These are phyloP conservation scores for Penicillium longicatenatum DNA, from an alignment of 495 filamentous ascomycete genomes.

Conservation along the genomic window DNA sequence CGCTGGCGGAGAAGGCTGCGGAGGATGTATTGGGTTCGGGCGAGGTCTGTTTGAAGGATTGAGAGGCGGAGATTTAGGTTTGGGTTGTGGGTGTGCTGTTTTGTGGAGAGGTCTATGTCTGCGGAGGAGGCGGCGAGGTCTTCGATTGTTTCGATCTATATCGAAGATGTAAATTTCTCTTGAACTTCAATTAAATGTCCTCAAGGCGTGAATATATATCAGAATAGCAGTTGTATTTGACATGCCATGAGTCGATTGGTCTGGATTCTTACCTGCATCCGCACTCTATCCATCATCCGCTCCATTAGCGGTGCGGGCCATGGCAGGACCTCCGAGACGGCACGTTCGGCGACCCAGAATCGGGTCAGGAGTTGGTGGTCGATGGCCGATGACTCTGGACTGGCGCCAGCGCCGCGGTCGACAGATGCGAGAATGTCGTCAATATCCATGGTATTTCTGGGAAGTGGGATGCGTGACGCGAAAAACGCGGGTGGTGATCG, in stretches of 20 bases:
- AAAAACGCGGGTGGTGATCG: conserved; percentile 15
- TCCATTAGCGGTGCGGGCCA: conserved; percentile 70
- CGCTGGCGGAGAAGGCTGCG: conserved; percentile 82
- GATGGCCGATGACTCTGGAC: conserved; percentile 58
- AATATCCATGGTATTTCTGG: conserved; percentile 67
- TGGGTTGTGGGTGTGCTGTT: conserved; percentile 67
- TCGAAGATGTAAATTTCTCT: background rate
- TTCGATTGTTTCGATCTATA: conserved; percentile 73
- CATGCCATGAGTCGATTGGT: background rate
- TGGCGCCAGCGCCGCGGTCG: conserved; percentile 58
- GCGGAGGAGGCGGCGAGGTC: conserved; percentile 60
- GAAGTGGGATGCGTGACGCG: conserved; percentile 4
- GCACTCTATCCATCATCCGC: conserved; percentile 74
- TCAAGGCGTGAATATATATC: background rate
- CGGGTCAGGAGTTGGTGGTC: conserved; percentile 90
- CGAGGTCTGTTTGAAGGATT: conserved; percentile 93
- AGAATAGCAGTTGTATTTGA: background rate
- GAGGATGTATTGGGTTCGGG: conserved; percentile 87
- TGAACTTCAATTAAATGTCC: background rate
- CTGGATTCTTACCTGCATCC: conserved; percentile 55
- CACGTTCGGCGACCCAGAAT: conserved; percentile 89
- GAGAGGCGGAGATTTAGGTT: conserved; percentile 90
- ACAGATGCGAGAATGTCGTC: conserved; percentile 85
- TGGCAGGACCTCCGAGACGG: conserved; percentile 78
- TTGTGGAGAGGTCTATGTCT: conserved; percentile 38